Base-by-base conservation (phyloP, 2,329 filamentous ascomycete species). In the Elsinoe arachidis region DNA sequence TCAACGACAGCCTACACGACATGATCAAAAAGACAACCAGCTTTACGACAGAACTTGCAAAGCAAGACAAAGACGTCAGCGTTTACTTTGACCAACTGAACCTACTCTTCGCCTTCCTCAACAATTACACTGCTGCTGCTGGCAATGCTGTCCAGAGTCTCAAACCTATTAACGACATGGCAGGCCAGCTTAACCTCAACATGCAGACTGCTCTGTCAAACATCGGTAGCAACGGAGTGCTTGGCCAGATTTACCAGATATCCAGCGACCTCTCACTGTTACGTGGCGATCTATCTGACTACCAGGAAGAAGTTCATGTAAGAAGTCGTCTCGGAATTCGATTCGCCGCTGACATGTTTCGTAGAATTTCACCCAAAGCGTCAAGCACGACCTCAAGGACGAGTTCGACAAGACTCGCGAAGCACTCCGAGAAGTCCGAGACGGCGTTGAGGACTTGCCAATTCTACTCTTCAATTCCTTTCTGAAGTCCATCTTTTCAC, bases 21-120 rank as follows among this genome's bases (percentile, higher is more conserved):
- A 46, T 46, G 41, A 26, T 46, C 41, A 46, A 17, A 12, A 23
- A 19, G 15, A 46, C 41, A 12, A 46, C 41, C n/a, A 46, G n/a
- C 41, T 23, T 46, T 46, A 23, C 41, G 19, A 17, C 26, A 5
- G 26, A 46, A 10, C 41, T 46, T 2, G 41, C 41, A 19, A 46
- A 46, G 41, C 41, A 46, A 46, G 41, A 46, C 41, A 46, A 46
- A 46, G 41, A 46, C 41, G 19, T 30, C 41, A 46, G 21, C 41
- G 12, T 19, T 3, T 23, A 46, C 19, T 46, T 46, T 19, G 26
- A 23, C n/a, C 41, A 12, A 7, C 2, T 46, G 3, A 23, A 46
- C 4, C 41, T 23, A 5, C 41, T 46, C 10, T 19, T 23, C 12
- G 26, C 21, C 19, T 23, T 46, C 11, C 41, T 46, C 6, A 46